Evolutionary conservation across 345 rosid genomes (phyloP).

Genomic region (Euphorbia pulcherrima): DNA sequence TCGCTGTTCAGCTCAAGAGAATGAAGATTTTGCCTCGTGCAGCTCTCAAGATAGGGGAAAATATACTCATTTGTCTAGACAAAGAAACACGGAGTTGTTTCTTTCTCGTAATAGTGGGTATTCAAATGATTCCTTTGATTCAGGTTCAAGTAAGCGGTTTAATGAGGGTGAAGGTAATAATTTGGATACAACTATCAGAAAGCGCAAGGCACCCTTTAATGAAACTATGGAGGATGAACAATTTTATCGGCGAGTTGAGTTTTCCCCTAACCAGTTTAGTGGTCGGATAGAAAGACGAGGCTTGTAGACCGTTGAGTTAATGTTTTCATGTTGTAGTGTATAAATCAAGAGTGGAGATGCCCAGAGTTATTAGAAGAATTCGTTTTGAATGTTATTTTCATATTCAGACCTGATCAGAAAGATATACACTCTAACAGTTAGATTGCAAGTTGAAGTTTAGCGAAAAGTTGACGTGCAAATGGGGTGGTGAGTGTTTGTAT

Average conservation of each 20-base stretch:
- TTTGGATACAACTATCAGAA: conserved; percentile 39
- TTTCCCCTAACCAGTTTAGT: conserved; percentile 29
- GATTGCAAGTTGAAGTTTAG: conserved; percentile 22
- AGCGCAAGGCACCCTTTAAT: conserved; percentile 43
- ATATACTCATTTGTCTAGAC: conserved; percentile 22
- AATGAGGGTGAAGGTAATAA: conserved; percentile 34
- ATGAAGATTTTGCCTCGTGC: conserved; percentile 31
- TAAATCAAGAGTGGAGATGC: conserved; percentile 27
- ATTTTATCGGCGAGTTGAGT: conserved; percentile 36
- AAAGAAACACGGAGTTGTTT: conserved; percentile 47
- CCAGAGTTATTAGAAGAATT: conserved; percentile 20
- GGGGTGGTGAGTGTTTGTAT: conserved; percentile 15
- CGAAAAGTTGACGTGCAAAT: conserved; percentile 19
- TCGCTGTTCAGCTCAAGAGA: conserved; percentile 39
- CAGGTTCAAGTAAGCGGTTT: conserved; percentile 31
- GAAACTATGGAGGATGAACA: conserved; percentile 38
- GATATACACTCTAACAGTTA: conserved; percentile 17
- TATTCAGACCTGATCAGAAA: conserved; percentile 23
- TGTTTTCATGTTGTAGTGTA: conserved; percentile 29
- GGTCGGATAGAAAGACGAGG: conserved; percentile 40
- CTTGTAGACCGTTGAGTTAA: conserved; percentile 35
- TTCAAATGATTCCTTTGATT: conserved; percentile 32
- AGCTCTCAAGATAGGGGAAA: conserved; percentile 32
- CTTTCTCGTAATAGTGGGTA: conserved; percentile 55
- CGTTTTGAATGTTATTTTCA: conserved; percentile 23